phyloP scores from a whole-genome alignment of 768 basidiomycete genomes.

The Megacollybia marginata region DNA sequence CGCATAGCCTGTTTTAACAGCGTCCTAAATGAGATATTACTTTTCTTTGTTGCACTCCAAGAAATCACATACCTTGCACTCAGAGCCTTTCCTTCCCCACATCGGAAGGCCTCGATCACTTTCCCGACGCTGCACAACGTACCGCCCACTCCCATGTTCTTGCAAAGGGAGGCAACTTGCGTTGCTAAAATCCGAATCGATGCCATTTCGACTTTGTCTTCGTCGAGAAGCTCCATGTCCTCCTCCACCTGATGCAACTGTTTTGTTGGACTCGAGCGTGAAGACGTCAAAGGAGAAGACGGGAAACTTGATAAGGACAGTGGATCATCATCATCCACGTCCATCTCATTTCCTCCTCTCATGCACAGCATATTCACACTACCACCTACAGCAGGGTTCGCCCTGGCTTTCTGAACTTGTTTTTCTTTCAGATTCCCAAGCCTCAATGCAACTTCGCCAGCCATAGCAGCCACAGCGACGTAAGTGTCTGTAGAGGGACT shows the following conservation, averaged over 20 bases:
- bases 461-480: conserved; percentile 40
- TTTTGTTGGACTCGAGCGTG: no score
- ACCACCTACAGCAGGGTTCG: neutral
- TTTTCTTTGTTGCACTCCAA: neutral
- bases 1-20: conserved; percentile 49
- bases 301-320: neutral
- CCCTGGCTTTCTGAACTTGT: neutral
- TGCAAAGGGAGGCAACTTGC: conserved; percentile 36
- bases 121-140: conserved; percentile 47
- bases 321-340: conserved; percentile 7
- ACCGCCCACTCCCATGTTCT: conserved; percentile 43
- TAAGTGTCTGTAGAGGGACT: conserved; percentile 22
- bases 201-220: conserved; percentile 16
- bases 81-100: conserved; percentile 44
- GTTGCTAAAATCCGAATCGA: conserved; percentile 22
- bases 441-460: conserved; percentile 43
- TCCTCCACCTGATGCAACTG: no score
- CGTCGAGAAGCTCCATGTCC: neutral
- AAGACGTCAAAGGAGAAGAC: neutral
- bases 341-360: conserved; percentile 8
- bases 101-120: conserved; percentile 38
- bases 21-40: conserved; percentile 33
- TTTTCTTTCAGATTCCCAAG: conserved; percentile 31
- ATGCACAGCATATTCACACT: conserved; percentile 11
- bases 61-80: conserved; percentile 45